Percentiles rank a stretch among this genome's conserved stretches.
These are phyloP conservation scores for Suillus americanus DNA, from an alignment of 768 basidiomycete genomes.

Conservation along the genomic window DNA sequence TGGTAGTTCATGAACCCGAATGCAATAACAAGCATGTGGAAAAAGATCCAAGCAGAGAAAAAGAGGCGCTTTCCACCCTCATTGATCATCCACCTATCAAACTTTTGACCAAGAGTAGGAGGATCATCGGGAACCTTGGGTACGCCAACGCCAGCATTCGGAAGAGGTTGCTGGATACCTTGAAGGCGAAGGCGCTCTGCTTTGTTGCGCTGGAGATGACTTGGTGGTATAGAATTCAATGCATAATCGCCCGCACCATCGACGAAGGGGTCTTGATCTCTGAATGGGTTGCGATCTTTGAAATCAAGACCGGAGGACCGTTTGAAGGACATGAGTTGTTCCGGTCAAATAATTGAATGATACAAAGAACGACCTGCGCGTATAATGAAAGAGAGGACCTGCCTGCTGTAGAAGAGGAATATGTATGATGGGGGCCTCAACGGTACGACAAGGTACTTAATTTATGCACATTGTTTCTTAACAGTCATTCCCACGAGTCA, in stretches of 20 bases:
- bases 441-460: neutral
- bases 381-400: constrained; percentile 21
- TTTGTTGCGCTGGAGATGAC: constrained; percentile 79
- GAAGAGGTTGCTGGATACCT: constrained; percentile 70
- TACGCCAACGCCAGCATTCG: constrained; percentile 24
- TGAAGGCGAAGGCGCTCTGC: constrained; percentile 82
- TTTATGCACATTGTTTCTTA: neutral
- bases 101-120: constrained; percentile 42
- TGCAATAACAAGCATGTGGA: constrained; percentile 74
- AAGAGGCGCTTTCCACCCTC: constrained; percentile 81
- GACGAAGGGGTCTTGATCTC: constrained; percentile 51
- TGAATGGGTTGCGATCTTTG: constrained; percentile 49
- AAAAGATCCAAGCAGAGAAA: constrained; percentile 76
- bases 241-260: constrained; percentile 33
- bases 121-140: constrained; percentile 36
- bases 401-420: constrained; percentile 19
- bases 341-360: neutral
- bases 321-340: constrained; percentile 34
- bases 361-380: constrained; percentile 27
- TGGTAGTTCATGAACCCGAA: constrained; percentile 80
- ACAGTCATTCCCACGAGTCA: neutral
- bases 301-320: constrained; percentile 70
- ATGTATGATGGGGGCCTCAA: neutral
- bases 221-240: constrained; percentile 22
- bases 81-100: constrained; percentile 89